Percentiles rank a stretch among this genome's conserved stretches.
Evolutionary conservation across 148 eudicot species (phyloP).

Genomic region (Rhododendron ovatum): DNA sequence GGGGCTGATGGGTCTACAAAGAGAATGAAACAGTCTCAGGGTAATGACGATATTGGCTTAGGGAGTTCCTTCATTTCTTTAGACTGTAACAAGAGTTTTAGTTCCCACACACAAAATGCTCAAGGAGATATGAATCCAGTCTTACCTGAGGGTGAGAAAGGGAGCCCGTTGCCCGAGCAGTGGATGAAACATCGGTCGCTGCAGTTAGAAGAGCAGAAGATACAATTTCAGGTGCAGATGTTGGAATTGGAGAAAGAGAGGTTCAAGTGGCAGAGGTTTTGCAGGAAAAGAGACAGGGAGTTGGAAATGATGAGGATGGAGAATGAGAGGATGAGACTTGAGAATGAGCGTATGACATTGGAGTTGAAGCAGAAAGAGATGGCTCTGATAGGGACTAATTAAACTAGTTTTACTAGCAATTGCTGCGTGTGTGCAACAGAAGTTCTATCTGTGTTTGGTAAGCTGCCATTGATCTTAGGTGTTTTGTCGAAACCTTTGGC

Average conservation of each 20-base stretch:
- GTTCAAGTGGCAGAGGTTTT: slow-evolving; percentile 66
- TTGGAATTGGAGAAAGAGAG: slow-evolving; percentile 70
- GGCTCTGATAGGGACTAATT: slow-evolving; percentile 19
- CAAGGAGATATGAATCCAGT: slow-evolving; percentile 26
- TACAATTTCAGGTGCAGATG: slow-evolving; percentile 53
- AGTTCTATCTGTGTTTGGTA: not conserved
- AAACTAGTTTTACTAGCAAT: not conserved
- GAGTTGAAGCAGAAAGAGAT: slow-evolving; percentile 69
- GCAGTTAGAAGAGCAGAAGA: slow-evolving; percentile 57
- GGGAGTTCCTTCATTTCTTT: slow-evolving; percentile 27
- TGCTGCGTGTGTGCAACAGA: not conserved
- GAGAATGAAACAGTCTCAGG: slow-evolving; percentile 48
- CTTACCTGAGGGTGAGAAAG: slow-evolving; percentile 37
- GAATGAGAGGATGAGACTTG: slow-evolving; percentile 70
- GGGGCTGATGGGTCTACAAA: slow-evolving; percentile 32
- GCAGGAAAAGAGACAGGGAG: slow-evolving; percentile 65
- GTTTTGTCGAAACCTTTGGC: not conserved
- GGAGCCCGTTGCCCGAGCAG: slow-evolving; percentile 32
- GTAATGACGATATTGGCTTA: slow-evolving; percentile 34
- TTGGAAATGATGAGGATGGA: slow-evolving; percentile 56
- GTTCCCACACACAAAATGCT: slow-evolving; percentile 25
- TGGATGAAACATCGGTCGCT: slow-evolving; percentile 37
- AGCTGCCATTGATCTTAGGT: not conserved
- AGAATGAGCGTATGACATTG: slow-evolving; percentile 66
- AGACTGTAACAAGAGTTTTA: slow-evolving; percentile 39